These are phyloP conservation scores for Gynostemma pentaphyllum DNA, from an alignment of 306 rosid genomes.

Conservation along the genomic window DNA sequence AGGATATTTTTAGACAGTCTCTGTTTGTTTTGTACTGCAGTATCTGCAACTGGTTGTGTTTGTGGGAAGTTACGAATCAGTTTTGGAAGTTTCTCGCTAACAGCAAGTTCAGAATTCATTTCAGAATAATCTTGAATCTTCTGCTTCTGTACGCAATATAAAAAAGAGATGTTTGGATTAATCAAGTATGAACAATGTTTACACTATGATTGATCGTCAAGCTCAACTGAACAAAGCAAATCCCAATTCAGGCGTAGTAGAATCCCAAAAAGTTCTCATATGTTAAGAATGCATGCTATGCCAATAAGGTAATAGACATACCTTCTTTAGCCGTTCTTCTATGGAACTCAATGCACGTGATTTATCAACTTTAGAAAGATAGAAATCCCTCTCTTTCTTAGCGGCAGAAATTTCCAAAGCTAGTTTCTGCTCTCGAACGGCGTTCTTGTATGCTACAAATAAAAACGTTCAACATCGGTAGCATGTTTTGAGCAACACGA, in stretches of 20 bases:
- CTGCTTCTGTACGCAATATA: constrained; percentile 50
- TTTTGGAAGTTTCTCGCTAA: constrained; percentile 20
- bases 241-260: neutral
- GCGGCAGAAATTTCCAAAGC: constrained; percentile 81
- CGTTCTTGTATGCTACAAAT: constrained; percentile 56
- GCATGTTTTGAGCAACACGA: constrained; percentile 1
- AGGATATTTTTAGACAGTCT: constrained; percentile 41
- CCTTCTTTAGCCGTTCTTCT: constrained; percentile 74
- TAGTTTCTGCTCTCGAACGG: constrained; percentile 64
- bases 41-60: constrained; percentile 40
- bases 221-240: neutral
- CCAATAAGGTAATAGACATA: constrained; percentile 9
- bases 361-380: constrained; percentile 54
- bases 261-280: neutral
- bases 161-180: constrained; percentile 4
- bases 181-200: neutral
- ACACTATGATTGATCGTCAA: neutral
- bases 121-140: constrained; percentile 37
- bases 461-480: constrained; percentile 6
- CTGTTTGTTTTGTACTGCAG: constrained; percentile 21
- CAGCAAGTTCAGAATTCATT: constrained; percentile 11
- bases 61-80: constrained; percentile 62
- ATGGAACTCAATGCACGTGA: constrained; percentile 64
- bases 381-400: constrained; percentile 72
- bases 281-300: neutral